Evolutionary conservation across 192 early-diverging fungal genomes (phyloP).

Genomic region (Backusella tarrabulga): DNA sequence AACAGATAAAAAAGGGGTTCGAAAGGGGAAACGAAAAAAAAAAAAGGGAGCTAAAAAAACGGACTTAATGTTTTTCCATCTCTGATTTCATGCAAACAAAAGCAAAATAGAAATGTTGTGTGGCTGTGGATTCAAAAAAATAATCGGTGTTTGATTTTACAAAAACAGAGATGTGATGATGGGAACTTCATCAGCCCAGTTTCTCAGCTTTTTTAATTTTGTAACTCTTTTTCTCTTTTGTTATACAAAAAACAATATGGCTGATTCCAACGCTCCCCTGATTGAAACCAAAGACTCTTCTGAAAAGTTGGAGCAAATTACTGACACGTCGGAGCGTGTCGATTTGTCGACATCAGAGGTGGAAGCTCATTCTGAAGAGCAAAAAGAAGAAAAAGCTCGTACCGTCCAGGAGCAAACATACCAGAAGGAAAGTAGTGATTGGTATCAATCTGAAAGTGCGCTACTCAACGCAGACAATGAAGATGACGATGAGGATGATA

Average conservation of each 20-base stretch:
- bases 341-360: background rate
- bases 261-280: background rate
- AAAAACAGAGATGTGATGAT: background rate
- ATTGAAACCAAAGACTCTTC: background rate
- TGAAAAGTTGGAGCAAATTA: background rate
- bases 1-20: background rate
- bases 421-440: background rate
- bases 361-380: background rate
- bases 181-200: background rate
- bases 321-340: background rate
- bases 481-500: background rate
- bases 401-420: background rate
- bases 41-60: background rate
- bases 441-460: constrained; percentile 1
- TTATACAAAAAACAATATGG: background rate
- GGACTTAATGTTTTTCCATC: background rate
- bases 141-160: background rate
- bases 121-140: background rate
- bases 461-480: background rate
- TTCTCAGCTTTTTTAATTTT: background rate
- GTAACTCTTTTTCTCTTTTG: background rate
- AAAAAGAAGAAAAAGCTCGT: background rate
- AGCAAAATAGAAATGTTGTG: background rate
- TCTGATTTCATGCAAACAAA: background rate
- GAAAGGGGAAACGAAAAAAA: background rate